These are phyloP conservation scores for Lecanoromycetidae sp. DNA, from an alignment of 2,329 filamentous ascomycete species.

Conservation along the genomic window DNA sequence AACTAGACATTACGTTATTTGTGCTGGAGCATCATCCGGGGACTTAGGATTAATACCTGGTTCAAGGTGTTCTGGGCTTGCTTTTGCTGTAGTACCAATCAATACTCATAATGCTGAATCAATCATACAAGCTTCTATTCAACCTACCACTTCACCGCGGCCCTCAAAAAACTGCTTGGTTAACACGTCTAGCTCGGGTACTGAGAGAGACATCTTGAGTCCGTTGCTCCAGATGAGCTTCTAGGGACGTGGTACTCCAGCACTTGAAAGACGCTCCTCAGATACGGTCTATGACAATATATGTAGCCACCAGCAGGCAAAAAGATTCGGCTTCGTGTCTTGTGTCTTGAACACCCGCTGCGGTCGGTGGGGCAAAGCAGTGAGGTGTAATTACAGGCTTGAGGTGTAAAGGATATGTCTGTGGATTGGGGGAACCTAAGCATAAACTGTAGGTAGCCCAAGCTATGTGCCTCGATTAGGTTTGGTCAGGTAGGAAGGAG, in stretches of 20 bases:
- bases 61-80: slow-evolving; percentile 85
- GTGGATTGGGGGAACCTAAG: too few relatives aligned
- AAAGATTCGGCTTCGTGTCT: neutral
- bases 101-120: slow-evolving; percentile 29
- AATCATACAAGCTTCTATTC: slow-evolving; percentile 13
- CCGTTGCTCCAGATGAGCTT: neutral
- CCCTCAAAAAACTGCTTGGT: slow-evolving; percentile 97
- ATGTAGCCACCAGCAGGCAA: neutral
- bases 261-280: neutral
- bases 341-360: too few relatives aligned
- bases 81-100: slow-evolving; percentile 61
- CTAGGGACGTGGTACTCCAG: neutral
- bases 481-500: too few relatives aligned
- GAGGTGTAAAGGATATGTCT: too few relatives aligned
- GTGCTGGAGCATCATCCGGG: slow-evolving; percentile 13
- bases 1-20: slow-evolving; percentile 48
- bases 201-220: slow-evolving; percentile 51
- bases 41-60: slow-evolving; percentile 50
- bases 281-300: neutral
- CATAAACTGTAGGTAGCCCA: too few relatives aligned
- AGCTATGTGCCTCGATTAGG: too few relatives aligned
- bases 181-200: slow-evolving; percentile 90
- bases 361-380: too few relatives aligned
- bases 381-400: too few relatives aligned
- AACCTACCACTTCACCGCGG: slow-evolving; percentile 75